Conservation (phyloP, 2,329 filamentous ascomycete species). For the Hypomyces perniciosus region DNA sequence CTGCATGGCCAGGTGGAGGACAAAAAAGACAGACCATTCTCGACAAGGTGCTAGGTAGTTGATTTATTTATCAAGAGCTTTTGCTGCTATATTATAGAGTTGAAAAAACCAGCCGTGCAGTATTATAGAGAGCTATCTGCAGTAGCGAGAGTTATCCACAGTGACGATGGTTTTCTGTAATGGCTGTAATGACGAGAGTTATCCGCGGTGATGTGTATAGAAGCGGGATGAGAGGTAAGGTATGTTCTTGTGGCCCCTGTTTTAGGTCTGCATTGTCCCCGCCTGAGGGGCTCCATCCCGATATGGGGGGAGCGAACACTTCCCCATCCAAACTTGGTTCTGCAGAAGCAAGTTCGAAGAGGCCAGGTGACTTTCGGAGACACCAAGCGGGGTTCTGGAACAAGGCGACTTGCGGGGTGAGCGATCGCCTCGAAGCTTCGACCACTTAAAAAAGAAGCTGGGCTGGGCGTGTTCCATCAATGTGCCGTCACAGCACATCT, state of each 20-base stretch:
- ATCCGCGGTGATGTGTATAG: too few relatives aligned
- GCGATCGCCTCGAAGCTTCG: conserved; percentile 6
- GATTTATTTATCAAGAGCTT: too few relatives aligned
- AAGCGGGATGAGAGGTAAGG: too few relatives aligned
- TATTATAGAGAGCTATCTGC: too few relatives aligned
- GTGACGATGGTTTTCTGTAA: too few relatives aligned
- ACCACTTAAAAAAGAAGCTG: neutral
- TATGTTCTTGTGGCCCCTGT: too few relatives aligned
- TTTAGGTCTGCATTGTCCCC: too few relatives aligned
- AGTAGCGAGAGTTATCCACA: too few relatives aligned
- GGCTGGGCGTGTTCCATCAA: neutral
- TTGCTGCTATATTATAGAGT: neutral
- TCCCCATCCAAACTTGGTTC: neutral
- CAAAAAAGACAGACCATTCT: too few relatives aligned
- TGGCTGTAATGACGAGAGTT: too few relatives aligned
- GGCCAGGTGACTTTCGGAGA: conserved; percentile 10
- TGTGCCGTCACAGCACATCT: neutral
- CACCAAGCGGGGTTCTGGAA: conserved; percentile 12
- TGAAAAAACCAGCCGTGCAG: too few relatives aligned
- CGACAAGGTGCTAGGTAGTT: too few relatives aligned
- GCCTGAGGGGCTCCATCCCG: conserved; percentile 3
- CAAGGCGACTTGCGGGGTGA: conserved; percentile 10
- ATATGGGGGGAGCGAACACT: neutral
- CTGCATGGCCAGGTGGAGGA: neutral
- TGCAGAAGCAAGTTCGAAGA: conserved; percentile 6